Evolutionary conservation across 2,329 filamentous ascomycete species (phyloP).

Genomic region (Colletotrichum scovillei): DNA sequence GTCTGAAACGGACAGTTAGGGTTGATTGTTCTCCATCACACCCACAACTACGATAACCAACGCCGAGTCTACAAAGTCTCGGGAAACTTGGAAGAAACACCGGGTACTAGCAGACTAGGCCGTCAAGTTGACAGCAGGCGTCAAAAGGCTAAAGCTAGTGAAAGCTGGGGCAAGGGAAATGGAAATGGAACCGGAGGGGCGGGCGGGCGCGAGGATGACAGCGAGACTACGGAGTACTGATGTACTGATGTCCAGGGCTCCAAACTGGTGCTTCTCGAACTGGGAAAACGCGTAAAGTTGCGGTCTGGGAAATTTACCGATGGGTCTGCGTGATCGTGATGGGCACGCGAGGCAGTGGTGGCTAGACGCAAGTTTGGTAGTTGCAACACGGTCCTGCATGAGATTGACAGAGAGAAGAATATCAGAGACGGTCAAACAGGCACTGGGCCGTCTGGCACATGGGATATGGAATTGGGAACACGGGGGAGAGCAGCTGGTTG

Average conservation of each 20-base stretch:
- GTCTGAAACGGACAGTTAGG: conserved; percentile 26
- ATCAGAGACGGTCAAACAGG: conserved; percentile 7
- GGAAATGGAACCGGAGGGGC: conserved; percentile 3
- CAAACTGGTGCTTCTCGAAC: too few species aligned
- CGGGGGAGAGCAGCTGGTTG: neutral
- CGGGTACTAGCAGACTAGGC: neutral
- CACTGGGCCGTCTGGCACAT: neutral
- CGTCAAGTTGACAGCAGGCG: conserved; percentile 7
- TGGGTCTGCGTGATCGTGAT: conserved; percentile 21
- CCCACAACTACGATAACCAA: conserved; percentile 11
- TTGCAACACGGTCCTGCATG: neutral
- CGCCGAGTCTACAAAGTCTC: neutral
- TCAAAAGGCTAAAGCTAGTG: neutral
- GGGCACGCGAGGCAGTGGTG: neutral
- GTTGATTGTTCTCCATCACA: conserved; percentile 14
- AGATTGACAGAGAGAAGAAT: neutral
- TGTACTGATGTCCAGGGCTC: too few species aligned
- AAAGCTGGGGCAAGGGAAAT: neutral
- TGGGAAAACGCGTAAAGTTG: conserved; percentile 15
- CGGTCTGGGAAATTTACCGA: conserved; percentile 20
- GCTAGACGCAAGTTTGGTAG: neutral
- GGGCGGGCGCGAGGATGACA: neutral
- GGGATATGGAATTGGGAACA: neutral
- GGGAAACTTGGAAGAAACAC: neutral
- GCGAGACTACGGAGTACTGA: neutral